Percentiles rank a stretch among this genome's conserved stretches.
These are phyloP conservation scores for Cryphonectria naterciae DNA, from an alignment of 2,329 filamentous ascomycete genomes.

Conservation along the genomic window DNA sequence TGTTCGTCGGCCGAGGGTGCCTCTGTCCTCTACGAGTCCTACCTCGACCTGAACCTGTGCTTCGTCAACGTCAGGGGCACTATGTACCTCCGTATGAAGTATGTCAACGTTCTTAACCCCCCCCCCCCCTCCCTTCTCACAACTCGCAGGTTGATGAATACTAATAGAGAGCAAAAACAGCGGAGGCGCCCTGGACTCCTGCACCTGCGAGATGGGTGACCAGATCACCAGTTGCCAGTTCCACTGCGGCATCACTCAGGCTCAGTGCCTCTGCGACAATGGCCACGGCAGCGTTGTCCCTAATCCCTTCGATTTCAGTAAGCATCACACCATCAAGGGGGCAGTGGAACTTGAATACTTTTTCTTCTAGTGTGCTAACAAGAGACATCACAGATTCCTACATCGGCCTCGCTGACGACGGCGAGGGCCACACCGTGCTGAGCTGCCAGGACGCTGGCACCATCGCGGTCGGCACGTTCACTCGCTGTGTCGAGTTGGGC, in stretches of 20 bases:
- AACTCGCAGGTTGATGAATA: not conserved
- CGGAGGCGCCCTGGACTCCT: not conserved
- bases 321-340: not conserved
- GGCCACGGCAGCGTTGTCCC: not conserved
- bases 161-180: not conserved
- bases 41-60: constrained; percentile 8
- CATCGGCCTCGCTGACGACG: constrained; percentile 7
- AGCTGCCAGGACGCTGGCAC: constrained; percentile 1
- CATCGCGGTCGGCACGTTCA: not conserved
- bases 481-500: not conserved
- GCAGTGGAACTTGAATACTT: not conserved
- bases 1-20: not conserved
- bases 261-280: constrained; percentile 6
- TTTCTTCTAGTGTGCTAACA: not conserved
- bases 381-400: not conserved
- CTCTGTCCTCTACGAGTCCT: constrained; percentile 7
- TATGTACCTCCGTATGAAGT: not conserved
- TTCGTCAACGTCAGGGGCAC: constrained; percentile 9
- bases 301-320: not conserved
- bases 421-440: not conserved
- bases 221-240: not conserved
- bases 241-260: not conserved
- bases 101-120: not conserved
- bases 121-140: too few species aligned
- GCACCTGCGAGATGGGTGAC: not conserved